Evolutionary conservation across 805 yeast species (phyloP).

Genomic region (Hanseniaspora osmophila): DNA sequence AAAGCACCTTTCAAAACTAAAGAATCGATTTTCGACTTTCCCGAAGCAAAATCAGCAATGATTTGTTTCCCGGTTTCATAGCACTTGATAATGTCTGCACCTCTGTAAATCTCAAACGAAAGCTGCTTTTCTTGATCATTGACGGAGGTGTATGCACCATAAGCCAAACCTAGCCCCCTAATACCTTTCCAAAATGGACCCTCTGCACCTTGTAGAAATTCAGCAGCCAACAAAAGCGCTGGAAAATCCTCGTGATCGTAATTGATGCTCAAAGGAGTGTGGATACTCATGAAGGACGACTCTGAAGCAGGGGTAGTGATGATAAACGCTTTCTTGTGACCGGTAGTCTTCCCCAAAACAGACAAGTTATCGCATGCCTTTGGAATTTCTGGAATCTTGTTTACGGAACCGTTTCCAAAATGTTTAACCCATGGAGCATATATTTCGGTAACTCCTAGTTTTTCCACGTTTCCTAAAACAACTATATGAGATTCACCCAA

Average conservation of each 20-base stretch:
- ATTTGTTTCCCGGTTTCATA: constrained; percentile 50
- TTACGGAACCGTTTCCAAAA: constrained; percentile 8
- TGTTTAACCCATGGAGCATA: constrained; percentile 18
- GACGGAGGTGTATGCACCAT: constrained; percentile 58
- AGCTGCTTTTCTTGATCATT: constrained; percentile 55
- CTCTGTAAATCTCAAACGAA: constrained; percentile 59
- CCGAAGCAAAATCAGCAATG: constrained; percentile 45
- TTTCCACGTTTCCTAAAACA: constrained; percentile 52
- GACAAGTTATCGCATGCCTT: constrained; percentile 41
- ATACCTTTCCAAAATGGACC: constrained; percentile 97
- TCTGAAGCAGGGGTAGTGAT: constrained; percentile 75
- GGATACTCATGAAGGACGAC: constrained; percentile 51
- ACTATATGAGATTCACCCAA: constrained; percentile 50
- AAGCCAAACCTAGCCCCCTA: constrained; percentile 87
- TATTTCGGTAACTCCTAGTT: constrained; percentile 22
- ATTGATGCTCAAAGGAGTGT: constrained; percentile 24
- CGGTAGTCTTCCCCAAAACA: constrained; percentile 37
- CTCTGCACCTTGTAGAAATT: constrained; percentile 71
- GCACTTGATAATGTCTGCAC: constrained; percentile 61
- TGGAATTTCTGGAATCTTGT: constrained; percentile 29
- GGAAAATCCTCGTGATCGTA: constrained; percentile 48
- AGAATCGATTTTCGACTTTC: constrained; percentile 39
- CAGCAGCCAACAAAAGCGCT: constrained; percentile 57
- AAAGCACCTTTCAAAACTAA: constrained; percentile 57
- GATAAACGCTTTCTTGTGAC: constrained; percentile 38